A percentile compares a stretch with the other conserved stretches of the same genome.
Evolutionary conservation across 2,329 filamentous ascomycete species (phyloP).

Genomic region (Phyllosticta citribraziliensis): DNA sequence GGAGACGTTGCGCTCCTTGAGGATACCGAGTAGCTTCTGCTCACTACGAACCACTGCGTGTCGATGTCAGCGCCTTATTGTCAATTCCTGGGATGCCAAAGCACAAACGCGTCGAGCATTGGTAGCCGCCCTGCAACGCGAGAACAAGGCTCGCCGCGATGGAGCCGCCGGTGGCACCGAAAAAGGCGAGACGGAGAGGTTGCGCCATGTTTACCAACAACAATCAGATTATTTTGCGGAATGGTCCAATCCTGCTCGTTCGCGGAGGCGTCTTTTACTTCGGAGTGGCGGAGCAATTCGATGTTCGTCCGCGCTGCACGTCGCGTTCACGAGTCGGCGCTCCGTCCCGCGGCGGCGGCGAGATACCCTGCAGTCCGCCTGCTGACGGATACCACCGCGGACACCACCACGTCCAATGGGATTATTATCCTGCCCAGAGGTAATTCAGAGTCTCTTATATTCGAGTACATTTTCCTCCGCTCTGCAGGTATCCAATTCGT

Average conservation of each 20-base stretch:
- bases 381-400: not conserved
- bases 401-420: not conserved
- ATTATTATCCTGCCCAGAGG: not conserved
- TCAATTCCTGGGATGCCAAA: not conserved
- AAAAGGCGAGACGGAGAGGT: constrained; percentile 32
- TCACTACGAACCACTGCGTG: constrained; percentile 37
- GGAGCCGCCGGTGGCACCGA: constrained; percentile 44
- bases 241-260: not conserved
- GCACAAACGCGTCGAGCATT: constrained; percentile 31
- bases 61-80: not conserved
- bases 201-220: not conserved
- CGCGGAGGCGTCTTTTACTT: not conserved
- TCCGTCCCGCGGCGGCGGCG: not conserved
- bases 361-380: not conserved
- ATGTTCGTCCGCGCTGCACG: not conserved
- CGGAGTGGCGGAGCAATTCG: not conserved
- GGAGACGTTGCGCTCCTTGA: constrained; percentile 32
- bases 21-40: constrained; percentile 36
- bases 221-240: not conserved
- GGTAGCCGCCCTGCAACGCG: constrained; percentile 35
- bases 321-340: not conserved
- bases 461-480: not conserved
- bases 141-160: constrained; percentile 34
- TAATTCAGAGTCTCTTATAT: not conserved
- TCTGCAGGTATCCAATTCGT: not conserved